These are phyloP conservation scores for Daldinia childiae DNA, from an alignment of 495 filamentous ascomycete species.

Conservation along the genomic window DNA sequence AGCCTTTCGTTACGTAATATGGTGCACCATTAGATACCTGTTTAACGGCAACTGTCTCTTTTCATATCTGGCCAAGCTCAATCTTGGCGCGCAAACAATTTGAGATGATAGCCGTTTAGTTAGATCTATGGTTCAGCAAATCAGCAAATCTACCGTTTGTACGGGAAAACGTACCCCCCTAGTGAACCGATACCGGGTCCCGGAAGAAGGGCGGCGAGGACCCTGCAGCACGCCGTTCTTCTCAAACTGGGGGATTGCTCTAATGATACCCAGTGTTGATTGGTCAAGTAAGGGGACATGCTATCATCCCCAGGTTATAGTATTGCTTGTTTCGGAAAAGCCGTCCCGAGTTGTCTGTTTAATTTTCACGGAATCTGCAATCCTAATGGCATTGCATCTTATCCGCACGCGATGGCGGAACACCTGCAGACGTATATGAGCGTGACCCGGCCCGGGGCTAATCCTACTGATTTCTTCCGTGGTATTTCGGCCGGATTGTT, in stretches of 20 bases:
- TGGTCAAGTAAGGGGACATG: conserved; percentile 13
- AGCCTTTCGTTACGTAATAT: background rate
- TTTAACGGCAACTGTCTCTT: background rate
- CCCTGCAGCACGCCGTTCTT: conserved; percentile 8
- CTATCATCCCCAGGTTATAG: background rate
- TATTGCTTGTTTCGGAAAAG: conserved; percentile 25
- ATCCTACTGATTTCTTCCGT: background rate
- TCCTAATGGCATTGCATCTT: conserved; percentile 11
- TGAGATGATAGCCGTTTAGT: background rate
- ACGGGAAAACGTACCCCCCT: conserved; percentile 31
- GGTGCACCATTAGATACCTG: background rate
- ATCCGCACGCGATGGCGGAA: conserved; percentile 31
- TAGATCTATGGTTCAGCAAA: background rate
- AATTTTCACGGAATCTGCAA: conserved; percentile 6
- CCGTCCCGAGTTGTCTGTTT: background rate
- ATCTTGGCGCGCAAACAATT: conserved; percentile 19
- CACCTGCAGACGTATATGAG: conserved; percentile 20
- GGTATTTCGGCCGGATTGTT: conserved; percentile 8
- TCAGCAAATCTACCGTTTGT: conserved; percentile 1
- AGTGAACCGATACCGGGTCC: conserved; percentile 37
- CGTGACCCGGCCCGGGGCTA: conserved; percentile 5
- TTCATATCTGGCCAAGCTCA: background rate
- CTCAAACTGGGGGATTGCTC: background rate
- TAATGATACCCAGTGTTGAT: conserved; percentile 11
- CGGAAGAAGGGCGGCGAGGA: conserved; percentile 13